A percentile compares a stretch with the other conserved stretches of the same genome.
Conservation (phyloP, 2,329 filamentous ascomycete genomes). For the Scytalidium sp. region DNA sequence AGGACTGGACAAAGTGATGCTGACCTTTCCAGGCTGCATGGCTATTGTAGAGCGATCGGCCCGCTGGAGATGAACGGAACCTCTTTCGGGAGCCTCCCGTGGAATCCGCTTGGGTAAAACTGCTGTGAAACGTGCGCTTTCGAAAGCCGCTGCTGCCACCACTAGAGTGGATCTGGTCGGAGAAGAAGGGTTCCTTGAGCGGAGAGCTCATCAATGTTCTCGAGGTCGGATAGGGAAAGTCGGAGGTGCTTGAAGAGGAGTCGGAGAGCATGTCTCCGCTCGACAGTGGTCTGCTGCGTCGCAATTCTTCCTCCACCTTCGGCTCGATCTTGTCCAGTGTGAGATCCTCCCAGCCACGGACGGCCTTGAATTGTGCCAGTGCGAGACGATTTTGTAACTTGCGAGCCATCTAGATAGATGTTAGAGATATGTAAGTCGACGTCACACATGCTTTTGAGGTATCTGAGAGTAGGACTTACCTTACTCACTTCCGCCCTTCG, state of each 20-base stretch:
- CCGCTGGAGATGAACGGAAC: constrained; percentile 62
- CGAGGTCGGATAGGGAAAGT: constrained; percentile 63
- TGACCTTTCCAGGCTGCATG: constrained; percentile 72
- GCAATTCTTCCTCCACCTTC: constrained; percentile 74
- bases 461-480: constrained; percentile 40
- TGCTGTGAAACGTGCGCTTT: constrained; percentile 60
- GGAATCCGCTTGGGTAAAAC: constrained; percentile 49
- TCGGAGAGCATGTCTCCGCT: constrained; percentile 77
- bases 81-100: constrained; percentile 60
- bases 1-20: constrained; percentile 79
- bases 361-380: constrained; percentile 94
- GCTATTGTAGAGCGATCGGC: constrained; percentile 51
- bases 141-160: constrained; percentile 63
- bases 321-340: constrained; percentile 84
- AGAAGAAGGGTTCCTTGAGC: constrained; percentile 80
- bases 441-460: neutral
- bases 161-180: constrained; percentile 73
- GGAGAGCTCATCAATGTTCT: constrained; percentile 72
- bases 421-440: constrained; percentile 18
- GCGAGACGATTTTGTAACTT: constrained; percentile 91
- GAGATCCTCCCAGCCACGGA: constrained; percentile 91
- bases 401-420: constrained; percentile 72
- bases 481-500: constrained; percentile 74
- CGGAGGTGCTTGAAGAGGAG: constrained; percentile 77
- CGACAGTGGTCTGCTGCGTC: constrained; percentile 64